Evolutionary conservation across 306 rosid species (phyloP).

Genomic region (Cicer yamashitae): DNA sequence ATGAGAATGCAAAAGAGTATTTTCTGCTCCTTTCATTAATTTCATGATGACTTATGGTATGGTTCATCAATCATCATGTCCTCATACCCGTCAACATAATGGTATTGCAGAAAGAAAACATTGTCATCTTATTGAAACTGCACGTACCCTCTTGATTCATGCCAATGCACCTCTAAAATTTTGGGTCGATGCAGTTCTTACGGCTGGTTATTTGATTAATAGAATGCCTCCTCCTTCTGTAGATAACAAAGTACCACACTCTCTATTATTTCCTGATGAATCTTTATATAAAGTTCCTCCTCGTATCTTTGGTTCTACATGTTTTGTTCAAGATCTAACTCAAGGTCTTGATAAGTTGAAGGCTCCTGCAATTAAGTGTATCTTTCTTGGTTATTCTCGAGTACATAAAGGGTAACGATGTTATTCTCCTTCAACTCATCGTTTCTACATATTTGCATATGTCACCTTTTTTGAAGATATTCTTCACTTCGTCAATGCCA

Average conservation of each 20-base stretch:
- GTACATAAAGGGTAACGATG: neutral
- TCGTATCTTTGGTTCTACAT: neutral
- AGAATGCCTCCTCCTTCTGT: neutral
- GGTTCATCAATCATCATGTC: neutral
- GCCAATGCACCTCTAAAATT: too few species aligned
- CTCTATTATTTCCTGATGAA: neutral
- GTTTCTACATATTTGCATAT: neutral
- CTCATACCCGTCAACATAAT: neutral
- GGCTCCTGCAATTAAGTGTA: neutral
- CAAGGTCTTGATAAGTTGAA: neutral
- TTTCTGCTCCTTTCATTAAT: too few species aligned
- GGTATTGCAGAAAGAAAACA: neutral
- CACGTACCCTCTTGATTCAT: too few species aligned
- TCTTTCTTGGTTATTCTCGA: neutral
- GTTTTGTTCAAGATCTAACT: neutral
- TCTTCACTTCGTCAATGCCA: neutral
- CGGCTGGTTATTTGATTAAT: too few species aligned
- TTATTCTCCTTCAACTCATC: neutral
- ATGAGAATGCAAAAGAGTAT: too few species aligned
- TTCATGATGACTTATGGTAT: too few species aligned
- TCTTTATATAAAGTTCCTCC: neutral
- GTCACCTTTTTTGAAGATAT: neutral
- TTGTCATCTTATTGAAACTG: neutral
- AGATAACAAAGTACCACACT: neutral
- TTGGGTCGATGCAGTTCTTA: too few species aligned